Evolutionary conservation across 768 basidiomycete genomes (phyloP), one percentile per base, ranked within the genome.

Genomic region (Suillus tomentosus): DNA sequence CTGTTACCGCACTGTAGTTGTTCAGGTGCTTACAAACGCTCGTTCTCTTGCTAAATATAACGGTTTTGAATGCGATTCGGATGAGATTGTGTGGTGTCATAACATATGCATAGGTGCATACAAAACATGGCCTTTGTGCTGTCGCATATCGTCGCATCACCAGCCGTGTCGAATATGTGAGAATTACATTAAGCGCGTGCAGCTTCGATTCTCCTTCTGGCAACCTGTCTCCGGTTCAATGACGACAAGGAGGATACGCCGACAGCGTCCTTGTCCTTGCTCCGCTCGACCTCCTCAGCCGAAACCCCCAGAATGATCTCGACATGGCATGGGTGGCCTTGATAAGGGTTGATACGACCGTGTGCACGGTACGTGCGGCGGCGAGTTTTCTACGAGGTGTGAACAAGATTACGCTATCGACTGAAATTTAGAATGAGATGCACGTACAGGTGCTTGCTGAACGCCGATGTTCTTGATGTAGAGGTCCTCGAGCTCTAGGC

Each of bases 331-430:
- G 97, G 97, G 80, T 95, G 94, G 50, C 96, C 96, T 80, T 97
- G 94, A 87, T 98, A 99, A 42, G 97, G 96, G 82, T 99, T 99
- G 80, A 95, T 96, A 64, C 94, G 91, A 87, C 94, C 94, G 73
- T 96, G 95, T 53, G 93, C 94, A 80, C 97, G 94, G 88, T 97
- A 99, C 69, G 97, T 99, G 77, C 97, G 94, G 76, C 97, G 94
- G 79, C 95, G 95, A 77, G 94, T 96, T 92, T 97, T 97, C 92
- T 94, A 62, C 24, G 10, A n/a, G 40, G 37, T 64, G 43, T 27
- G 14, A 48, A 55, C 64, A 42, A 17, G 17, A 31, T 69, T 53
- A 40, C 15, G 58, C 55, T 45, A 60, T 10, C 39, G 39, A 61
- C n/a, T 65, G 42, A 58, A 60, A 63, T 55, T 5, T 37, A 45